Conservation (phyloP, 2,329 filamentous ascomycete genomes). For the Didymella keratinophila region DNA sequence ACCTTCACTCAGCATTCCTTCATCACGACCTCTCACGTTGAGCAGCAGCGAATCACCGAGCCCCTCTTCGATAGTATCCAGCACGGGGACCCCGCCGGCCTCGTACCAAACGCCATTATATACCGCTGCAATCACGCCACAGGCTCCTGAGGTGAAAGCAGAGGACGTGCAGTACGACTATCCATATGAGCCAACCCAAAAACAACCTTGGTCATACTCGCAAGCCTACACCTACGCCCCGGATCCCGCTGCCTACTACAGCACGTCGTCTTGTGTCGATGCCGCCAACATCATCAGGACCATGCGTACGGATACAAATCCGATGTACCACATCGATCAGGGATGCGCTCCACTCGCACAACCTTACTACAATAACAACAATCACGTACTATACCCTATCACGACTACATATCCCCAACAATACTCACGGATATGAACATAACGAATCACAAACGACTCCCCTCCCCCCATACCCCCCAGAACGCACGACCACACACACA, state of each 20-base stretch:
- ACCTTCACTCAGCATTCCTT: conserved; percentile 34
- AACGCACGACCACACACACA: background rate
- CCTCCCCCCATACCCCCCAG: background rate
- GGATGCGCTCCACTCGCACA: conserved; percentile 4
- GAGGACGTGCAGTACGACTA: conserved; percentile 38
- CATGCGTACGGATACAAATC: conserved; percentile 49
- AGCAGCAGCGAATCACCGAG: conserved; percentile 41
- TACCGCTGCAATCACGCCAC: conserved; percentile 29
- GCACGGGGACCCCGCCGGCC: conserved; percentile 40
- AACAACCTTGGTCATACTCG: conserved; percentile 35
- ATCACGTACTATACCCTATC: conserved; percentile 6
- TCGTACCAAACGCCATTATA: conserved; percentile 34
- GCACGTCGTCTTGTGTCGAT: conserved; percentile 48
- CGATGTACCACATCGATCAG: conserved; percentile 1
- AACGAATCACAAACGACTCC: background rate
- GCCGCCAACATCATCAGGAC: conserved; percentile 57
- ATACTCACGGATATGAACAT: conserved; percentile 6
- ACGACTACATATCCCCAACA: conserved; percentile 6
- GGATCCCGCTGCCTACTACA: conserved; percentile 34
- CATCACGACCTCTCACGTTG: conserved; percentile 31
- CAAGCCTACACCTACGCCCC: conserved; percentile 27
- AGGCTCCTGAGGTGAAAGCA: conserved; percentile 34
- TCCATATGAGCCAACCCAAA: conserved; percentile 33
- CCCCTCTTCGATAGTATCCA: conserved; percentile 44
- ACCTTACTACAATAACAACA: conserved; percentile 13